Conservation (phyloP, 139 green algal species). For the Nannochloris sp. region DNA sequence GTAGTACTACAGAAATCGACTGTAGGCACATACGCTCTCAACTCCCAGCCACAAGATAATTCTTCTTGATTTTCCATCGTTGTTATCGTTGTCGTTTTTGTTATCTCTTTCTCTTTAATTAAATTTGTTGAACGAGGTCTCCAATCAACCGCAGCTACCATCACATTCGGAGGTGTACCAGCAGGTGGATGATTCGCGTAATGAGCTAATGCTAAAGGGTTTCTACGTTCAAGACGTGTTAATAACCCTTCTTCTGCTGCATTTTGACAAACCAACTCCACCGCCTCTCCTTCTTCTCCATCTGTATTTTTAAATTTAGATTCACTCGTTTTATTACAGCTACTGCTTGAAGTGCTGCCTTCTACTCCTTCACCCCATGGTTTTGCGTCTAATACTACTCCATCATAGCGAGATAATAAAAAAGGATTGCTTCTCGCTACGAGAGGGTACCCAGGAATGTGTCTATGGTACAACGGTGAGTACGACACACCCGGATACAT, state of each 20-base stretch:
- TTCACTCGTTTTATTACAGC: background rate
- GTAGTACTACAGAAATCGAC: background rate
- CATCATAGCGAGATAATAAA: slow-evolving; percentile 53
- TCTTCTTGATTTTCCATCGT: no score
- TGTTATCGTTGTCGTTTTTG: no score
- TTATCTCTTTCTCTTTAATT: no score
- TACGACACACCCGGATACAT: slow-evolving; percentile 65
- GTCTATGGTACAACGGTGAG: slow-evolving; percentile 23
- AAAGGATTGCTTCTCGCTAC: slow-evolving; percentile 46
- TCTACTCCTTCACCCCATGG: slow-evolving; percentile 36
- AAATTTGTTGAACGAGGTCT: no score
- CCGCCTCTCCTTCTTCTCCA: slow-evolving; percentile 1
- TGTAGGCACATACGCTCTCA: background rate
- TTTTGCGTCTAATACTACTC: slow-evolving; percentile 47
- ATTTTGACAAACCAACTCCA: no score
- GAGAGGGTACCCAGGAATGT: slow-evolving; percentile 53
- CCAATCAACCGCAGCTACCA: slow-evolving; percentile 43
- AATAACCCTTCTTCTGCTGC: background rate
- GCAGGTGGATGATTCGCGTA: slow-evolving; percentile 56
- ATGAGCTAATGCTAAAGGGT: slow-evolving; percentile 56
- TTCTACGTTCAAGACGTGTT: no score
- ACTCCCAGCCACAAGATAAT: no score
- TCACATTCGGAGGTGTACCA: slow-evolving; percentile 43
- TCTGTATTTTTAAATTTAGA: background rate
- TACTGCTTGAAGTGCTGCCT: no score